Conservation (phyloP, 2,329 filamentous ascomycete species). For the Orbilia javanica region DNA sequence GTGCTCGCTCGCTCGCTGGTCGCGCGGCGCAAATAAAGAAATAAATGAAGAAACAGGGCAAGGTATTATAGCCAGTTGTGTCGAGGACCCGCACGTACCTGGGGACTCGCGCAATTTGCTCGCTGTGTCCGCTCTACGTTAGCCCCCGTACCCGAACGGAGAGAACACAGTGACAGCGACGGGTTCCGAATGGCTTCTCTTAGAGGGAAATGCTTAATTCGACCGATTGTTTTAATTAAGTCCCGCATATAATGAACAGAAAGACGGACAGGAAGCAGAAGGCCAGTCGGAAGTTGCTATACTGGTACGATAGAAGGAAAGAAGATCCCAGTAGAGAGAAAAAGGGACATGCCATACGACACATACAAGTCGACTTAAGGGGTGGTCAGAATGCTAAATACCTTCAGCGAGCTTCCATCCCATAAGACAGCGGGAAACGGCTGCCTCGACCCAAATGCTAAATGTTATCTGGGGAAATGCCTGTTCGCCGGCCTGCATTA, state of each 20-base stretch:
- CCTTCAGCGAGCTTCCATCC: neutral
- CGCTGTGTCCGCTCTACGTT: slow-evolving; percentile 5
- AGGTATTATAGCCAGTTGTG: neutral
- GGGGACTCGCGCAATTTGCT: slow-evolving; percentile 17
- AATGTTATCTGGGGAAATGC: slow-evolving; percentile 23
- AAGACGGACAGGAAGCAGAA: neutral
- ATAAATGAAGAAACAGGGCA: neutral
- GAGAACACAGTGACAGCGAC: slow-evolving; percentile 12
- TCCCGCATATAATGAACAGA: neutral
- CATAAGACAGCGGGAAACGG: neutral
- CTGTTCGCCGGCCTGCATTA: slow-evolving; percentile 19
- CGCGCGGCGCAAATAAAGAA: neutral
- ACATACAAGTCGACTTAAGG: neutral
- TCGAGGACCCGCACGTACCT: slow-evolving; percentile 10
- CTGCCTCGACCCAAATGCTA: slow-evolving; percentile 18
- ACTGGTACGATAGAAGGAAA: neutral
- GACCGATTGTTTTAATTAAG: neutral
- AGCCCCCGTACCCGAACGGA: slow-evolving; percentile 22
- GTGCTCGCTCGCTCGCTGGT: neutral
- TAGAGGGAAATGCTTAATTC: neutral
- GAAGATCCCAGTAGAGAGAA: neutral
- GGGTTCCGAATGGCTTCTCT: neutral
- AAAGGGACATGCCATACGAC: neutral
- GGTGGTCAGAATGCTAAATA: slow-evolving; percentile 27
- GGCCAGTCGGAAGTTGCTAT: neutral